A percentile compares a stretch with the other conserved stretches of the same genome.
Evolutionary conservation across 345 rosid genomes (phyloP).

Genomic region (Linum lewisii): DNA sequence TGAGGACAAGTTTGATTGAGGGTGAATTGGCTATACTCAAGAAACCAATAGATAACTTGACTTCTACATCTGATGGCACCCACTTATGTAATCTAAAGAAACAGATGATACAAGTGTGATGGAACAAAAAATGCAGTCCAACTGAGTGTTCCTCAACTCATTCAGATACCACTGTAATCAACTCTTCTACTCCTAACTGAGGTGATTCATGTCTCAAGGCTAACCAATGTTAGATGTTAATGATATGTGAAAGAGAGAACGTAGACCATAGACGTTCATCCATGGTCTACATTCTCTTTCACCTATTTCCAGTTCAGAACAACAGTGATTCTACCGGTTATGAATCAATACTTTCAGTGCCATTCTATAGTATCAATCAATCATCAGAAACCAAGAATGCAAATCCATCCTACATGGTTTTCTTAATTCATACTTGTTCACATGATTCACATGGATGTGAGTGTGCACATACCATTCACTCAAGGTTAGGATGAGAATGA

Average conservation of each 20-base stretch:
- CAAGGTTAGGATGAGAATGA: not conserved
- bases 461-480: no score
- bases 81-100: not conserved
- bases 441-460: not conserved
- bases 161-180: not conserved
- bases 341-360: no score
- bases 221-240: not conserved
- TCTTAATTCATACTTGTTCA: not conserved
- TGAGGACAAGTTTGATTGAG: no score
- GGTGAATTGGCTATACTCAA: not conserved
- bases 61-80: not conserved
- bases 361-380: not conserved
- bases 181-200: no score
- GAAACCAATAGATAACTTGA: not conserved
- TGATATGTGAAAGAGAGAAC: not conserved
- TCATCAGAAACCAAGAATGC: not conserved
- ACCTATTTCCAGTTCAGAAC: not conserved
- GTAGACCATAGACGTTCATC: not conserved
- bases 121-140: not conserved
- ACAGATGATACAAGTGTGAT: not conserved
- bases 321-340: no score
- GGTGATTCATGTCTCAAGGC: not conserved
- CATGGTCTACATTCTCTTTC: not conserved
- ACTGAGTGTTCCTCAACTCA: not conserved
- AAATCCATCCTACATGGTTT: not conserved